Evolutionary conservation across 345 rosid species (phyloP).

Genomic region (Sapria himalayana): DNA sequence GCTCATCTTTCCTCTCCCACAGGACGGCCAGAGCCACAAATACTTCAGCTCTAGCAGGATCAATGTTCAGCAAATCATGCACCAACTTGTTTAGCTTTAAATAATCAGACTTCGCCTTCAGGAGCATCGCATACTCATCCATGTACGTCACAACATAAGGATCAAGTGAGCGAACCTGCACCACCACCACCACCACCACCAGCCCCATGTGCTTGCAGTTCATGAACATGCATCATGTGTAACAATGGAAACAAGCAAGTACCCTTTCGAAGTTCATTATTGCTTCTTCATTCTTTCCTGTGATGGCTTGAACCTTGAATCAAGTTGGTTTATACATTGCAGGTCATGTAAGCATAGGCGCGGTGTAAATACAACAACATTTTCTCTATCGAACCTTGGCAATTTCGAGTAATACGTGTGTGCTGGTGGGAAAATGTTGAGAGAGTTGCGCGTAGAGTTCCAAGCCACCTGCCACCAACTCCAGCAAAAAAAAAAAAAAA

Average conservation of each 20-base stretch:
- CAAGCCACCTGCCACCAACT: conserved; percentile 67
- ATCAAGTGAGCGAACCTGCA: conserved; percentile 83
- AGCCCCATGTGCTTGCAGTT: too few species aligned
- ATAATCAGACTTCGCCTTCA: conserved; percentile 62
- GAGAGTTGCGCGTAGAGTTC: conserved; percentile 63
- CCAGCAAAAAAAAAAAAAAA: conserved; percentile 1
- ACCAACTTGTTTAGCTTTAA: conserved; percentile 68
- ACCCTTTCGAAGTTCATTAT: conserved; percentile 87
- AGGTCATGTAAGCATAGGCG: background rate
- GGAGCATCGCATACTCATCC: conserved; percentile 98
- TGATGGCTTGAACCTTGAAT: conserved; percentile 84
- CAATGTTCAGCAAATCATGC: conserved; percentile 75
- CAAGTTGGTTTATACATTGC: conserved; percentile 7
- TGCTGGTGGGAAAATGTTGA: conserved; percentile 77
- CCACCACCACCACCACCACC: too few species aligned
- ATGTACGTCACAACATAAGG: conserved; percentile 65
- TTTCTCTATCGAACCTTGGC: conserved; percentile 83
- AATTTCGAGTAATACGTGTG: conserved; percentile 76
- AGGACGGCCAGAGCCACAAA: conserved; percentile 74
- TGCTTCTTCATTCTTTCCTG: conserved; percentile 86
- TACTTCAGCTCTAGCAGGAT: conserved; percentile 74
- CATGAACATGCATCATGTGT: too few species aligned
- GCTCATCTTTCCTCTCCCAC: conserved; percentile 79
- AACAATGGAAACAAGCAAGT: too few species aligned
- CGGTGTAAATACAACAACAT: background rate